Percentiles rank a stretch among this genome's conserved stretches.
Conservation (phyloP, 2,329 filamentous ascomycete species). For the Fusarium chuoi region DNA sequence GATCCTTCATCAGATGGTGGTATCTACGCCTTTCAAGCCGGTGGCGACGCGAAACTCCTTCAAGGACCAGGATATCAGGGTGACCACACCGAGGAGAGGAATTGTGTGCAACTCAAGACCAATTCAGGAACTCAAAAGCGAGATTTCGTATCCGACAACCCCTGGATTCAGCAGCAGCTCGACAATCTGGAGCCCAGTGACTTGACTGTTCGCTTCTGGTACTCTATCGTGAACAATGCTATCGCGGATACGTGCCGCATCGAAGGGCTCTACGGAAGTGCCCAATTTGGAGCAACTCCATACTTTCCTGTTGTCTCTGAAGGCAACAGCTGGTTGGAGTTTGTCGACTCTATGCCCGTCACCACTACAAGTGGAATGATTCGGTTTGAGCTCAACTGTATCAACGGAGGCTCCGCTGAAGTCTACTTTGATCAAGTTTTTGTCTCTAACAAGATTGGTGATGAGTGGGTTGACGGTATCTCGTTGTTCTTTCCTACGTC, state of each 20-base stretch:
- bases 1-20: constrained; percentile 30
- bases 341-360: constrained; percentile 28
- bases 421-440: constrained; percentile 41
- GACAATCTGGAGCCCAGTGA: constrained; percentile 23
- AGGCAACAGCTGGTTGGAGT: constrained; percentile 9
- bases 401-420: constrained; percentile 29
- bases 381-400: constrained; percentile 34
- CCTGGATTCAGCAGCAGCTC: constrained; percentile 34
- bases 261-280: constrained; percentile 31
- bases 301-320: constrained; percentile 31
- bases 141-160: constrained; percentile 3
- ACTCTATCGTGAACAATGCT: constrained; percentile 25
- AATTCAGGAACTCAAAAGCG: background rate
- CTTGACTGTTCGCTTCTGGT: constrained; percentile 40
- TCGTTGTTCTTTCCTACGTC: constrained; percentile 30
- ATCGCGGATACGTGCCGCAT: constrained; percentile 30
- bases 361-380: constrained; percentile 27
- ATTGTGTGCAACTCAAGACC: constrained; percentile 29
- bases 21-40: constrained; percentile 34
- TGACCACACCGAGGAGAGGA: constrained; percentile 23
- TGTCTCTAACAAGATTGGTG: constrained; percentile 32
- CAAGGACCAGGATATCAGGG: constrained; percentile 29
- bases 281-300: constrained; percentile 23
- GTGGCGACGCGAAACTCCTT: constrained; percentile 21
- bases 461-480: constrained; percentile 30